phyloP scores from a whole-genome alignment of 2,329 filamentous ascomycete genomes.

The Colletotrichum eleusines region DNA sequence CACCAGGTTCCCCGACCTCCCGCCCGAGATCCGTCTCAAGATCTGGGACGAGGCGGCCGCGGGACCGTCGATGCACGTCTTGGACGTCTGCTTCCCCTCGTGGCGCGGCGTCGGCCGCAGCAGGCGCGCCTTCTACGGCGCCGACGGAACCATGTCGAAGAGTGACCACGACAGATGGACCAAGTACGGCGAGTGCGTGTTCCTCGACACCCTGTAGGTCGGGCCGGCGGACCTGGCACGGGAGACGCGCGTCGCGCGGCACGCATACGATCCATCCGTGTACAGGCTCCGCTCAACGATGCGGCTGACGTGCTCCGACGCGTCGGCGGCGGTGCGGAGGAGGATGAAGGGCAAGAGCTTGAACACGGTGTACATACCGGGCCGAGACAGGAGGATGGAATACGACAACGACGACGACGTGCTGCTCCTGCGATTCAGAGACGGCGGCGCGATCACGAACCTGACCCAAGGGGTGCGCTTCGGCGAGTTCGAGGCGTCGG shows the following conservation, averaged over 20 bases:
- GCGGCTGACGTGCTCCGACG: conserved; percentile 37
- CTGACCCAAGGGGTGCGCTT: conserved; percentile 23
- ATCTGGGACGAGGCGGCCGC: conserved; percentile 37
- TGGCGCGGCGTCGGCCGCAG: conserved; percentile 36
- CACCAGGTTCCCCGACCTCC: conserved; percentile 29
- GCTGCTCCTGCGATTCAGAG: conserved; percentile 47
- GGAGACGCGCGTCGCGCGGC: conserved; percentile 21
- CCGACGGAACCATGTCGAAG: conserved; percentile 1
- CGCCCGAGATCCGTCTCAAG: conserved; percentile 34
- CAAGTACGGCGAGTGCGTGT: conserved; percentile 34
- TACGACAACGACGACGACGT: conserved; percentile 46
- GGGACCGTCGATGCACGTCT: conserved; percentile 47
- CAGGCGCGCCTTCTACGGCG: conserved; percentile 21
- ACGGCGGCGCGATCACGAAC: conserved; percentile 34
- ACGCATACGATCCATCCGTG: conserved; percentile 24
- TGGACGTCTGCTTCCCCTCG: conserved; percentile 48
- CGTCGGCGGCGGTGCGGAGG: conserved; percentile 4
- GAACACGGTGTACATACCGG: conserved; percentile 47
- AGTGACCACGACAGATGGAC: conserved; percentile 2
- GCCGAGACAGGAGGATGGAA: conserved; percentile 43
- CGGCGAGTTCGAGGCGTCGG: conserved; percentile 33
- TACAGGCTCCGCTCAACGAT: conserved; percentile 25
- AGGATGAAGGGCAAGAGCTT: conserved; percentile 15
- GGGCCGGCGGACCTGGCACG: conserved; percentile 11
- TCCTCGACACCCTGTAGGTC: conserved; percentile 31